Evolutionary conservation across 2,329 filamentous ascomycete species (phyloP), one percentile per base, ranked within the genome.

Genomic region (Penicillium sumatraense): DNA sequence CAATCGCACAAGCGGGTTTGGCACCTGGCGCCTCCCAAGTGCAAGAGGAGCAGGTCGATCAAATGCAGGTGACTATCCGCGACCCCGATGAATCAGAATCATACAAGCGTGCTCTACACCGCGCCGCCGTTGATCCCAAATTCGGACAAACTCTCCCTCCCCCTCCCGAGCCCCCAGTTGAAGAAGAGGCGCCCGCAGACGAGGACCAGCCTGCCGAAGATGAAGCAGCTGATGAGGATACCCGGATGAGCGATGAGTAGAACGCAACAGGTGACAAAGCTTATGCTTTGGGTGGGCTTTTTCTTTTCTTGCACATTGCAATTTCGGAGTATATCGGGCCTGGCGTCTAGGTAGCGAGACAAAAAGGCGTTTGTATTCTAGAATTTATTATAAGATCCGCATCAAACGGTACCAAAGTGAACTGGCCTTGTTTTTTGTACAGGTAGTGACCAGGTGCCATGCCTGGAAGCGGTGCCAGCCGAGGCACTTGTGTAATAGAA

Each of bases 31-130:
- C 70, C 31, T 72, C 67, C 20, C 70, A 68, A 58, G 67, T 58
- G 62, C 78, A 60, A 70, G 80, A 69, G 66, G 78, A 82, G 38
- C 76, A 79, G 60, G 73, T 83, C 10, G 80, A 85, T 63, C 76
- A 80, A 57, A 75, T 86, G 38, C 80, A 84, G 60, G 72, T 84
- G 5, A 71, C 73, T 11, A 77, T 83, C 7, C 75, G 78, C 48
- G 81, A 84, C 51, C 78, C 81, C 0, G 75, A 79, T 40, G 78
- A 78, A 47, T 74, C 72, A 2, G 81, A 83, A 61, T 63, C 70
- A n/a, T 78, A 78, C 59, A 79, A 78, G 63, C 74, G 83, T 36
- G 68, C 74, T 26, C 65, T 71, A 27, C 74, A 79, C 51, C 71
- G 77, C 46, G 76, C 75, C 35, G 74, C 75, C 53, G 77, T 79